Evolutionary conservation across 306 rosid genomes (phyloP).

Genomic region (Fagus sylvatica): DNA sequence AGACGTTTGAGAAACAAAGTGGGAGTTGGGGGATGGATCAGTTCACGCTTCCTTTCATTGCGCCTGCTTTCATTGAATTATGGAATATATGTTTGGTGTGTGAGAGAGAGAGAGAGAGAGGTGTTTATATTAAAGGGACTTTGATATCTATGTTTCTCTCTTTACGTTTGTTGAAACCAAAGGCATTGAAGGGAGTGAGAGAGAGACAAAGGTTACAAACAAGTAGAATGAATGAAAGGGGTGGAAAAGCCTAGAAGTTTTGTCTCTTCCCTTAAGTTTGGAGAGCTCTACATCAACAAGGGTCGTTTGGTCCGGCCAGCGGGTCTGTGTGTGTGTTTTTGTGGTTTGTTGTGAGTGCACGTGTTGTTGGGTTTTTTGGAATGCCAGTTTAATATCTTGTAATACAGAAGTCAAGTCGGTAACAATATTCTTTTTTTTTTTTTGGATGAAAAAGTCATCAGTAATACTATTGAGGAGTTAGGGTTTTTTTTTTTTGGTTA

Average conservation of each 20-base stretch:
- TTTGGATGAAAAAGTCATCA: too few species aligned
- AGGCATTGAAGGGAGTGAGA: not conserved
- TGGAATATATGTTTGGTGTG: not conserved
- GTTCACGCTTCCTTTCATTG: slow-evolving; percentile 34
- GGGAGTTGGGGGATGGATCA: slow-evolving; percentile 14
- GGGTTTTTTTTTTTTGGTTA: too few species aligned
- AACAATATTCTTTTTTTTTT: too few species aligned
- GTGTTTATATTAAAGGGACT: not conserved
- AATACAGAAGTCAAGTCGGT: too few species aligned
- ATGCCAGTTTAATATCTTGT: too few species aligned
- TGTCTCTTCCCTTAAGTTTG: slow-evolving; percentile 17
- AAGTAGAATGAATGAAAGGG: not conserved
- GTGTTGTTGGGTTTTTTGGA: not conserved
- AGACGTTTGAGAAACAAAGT: slow-evolving; percentile 33
- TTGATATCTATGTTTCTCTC: not conserved
- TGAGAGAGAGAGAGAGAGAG: not conserved
- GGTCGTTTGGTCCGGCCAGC: slow-evolving; percentile 10
- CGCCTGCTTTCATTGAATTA: slow-evolving; percentile 38
- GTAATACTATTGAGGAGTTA: too few species aligned
- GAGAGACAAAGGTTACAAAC: slow-evolving; percentile 4
- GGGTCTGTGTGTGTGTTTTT: not conserved
- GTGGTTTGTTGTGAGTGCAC: not conserved
- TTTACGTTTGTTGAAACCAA: slow-evolving; percentile 4
- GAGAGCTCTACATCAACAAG: not conserved
- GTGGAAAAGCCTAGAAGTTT: slow-evolving; percentile 8